These are phyloP conservation scores for Suhomyces pyralidae DNA, from an alignment of 805 yeast genomes.

Conservation along the genomic window DNA sequence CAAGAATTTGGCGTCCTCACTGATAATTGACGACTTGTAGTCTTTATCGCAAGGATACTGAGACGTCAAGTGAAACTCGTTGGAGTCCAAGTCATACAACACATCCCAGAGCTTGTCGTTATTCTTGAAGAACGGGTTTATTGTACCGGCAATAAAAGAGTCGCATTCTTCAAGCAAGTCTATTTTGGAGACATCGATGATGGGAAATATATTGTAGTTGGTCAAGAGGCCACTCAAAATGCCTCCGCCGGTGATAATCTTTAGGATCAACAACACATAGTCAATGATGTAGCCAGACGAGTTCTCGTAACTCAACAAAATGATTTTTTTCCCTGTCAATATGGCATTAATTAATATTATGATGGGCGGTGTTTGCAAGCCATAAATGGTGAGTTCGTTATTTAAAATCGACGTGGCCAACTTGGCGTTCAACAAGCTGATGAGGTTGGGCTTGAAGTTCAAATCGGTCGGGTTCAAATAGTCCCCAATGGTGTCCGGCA, in stretches of 20 bases:
- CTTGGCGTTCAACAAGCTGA: constrained; percentile 32
- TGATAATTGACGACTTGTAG: constrained; percentile 35
- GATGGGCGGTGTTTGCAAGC: constrained; percentile 49
- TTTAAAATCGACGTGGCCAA: constrained; percentile 33
- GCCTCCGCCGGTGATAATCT: constrained; percentile 44
- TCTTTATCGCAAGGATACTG: constrained; percentile 13
- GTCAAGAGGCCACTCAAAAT: constrained; percentile 39
- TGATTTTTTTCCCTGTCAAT: constrained; percentile 37
- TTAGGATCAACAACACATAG: constrained; percentile 36
- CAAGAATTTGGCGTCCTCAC: constrained; percentile 45
- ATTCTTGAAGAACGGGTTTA: constrained; percentile 60
- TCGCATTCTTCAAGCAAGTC: constrained; percentile 43
- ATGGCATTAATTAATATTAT: constrained; percentile 35
- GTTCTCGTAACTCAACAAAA: constrained; percentile 40
- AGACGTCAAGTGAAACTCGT: constrained; percentile 35
- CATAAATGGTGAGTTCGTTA: constrained; percentile 52
- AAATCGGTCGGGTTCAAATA: constrained; percentile 45
- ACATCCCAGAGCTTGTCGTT: constrained; percentile 57
- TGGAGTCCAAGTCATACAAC: constrained; percentile 56
- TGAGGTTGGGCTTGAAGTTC: constrained; percentile 38
- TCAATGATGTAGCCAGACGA: constrained; percentile 41
- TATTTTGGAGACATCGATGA: constrained; percentile 58
- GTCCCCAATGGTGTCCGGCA: constrained; percentile 44
- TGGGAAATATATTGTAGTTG: constrained; percentile 49
- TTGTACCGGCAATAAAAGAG: constrained; percentile 60